Evolutionary conservation across 2,329 filamentous ascomycete genomes (phyloP), one percentile per base, ranked within the genome.

Genomic region (Fusarium sp.): DNA sequence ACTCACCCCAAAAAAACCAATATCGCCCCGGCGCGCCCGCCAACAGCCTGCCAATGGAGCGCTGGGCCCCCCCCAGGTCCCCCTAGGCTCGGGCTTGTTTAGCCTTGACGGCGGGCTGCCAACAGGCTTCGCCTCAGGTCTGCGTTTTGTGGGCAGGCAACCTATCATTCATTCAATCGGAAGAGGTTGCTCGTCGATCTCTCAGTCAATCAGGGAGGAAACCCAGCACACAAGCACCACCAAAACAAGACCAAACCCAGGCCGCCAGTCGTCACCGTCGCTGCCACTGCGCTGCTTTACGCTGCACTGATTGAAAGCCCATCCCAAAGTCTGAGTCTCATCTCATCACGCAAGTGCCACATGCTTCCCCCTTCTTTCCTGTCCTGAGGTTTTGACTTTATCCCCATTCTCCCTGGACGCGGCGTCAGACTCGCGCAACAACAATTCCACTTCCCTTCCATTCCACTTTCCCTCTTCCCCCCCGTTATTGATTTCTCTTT

Each of bases 371-470:
- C 63, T 65, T 70, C 63, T 67, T 63, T 52, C 57, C 44, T 37
- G 31, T 65, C 62, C 64, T 61, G 42, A 59, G 56, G 68, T 74
- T 74, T 47, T 73, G 69, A 67, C 60, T 74, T 73, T 72, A 65
- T 71, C 53, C 65, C 59, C 62, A 59, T 57, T 58, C 57, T 62
- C 58, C 62, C 63, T 68, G 63, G 57, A 70, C 65, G 63, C 66
- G 68, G 67, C 69, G 65, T 72, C 70, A 72, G 70, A 73, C 65
- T 74, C 66, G 70, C 57, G 67, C 70, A 74, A 75, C 60, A 74
- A 72, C 72, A 76, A 74, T 72, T 65, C 67, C 62, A 70, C 64
- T 66, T 74, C 59, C 67, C 70, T 72, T 64, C 71, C 67, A 67
- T 64, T 66, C 70, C 41, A 62, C 65, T 67, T 67, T 70, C 65